Conservation (phyloP, 257 asterid species). For the Solanum chiquidenum region DNA sequence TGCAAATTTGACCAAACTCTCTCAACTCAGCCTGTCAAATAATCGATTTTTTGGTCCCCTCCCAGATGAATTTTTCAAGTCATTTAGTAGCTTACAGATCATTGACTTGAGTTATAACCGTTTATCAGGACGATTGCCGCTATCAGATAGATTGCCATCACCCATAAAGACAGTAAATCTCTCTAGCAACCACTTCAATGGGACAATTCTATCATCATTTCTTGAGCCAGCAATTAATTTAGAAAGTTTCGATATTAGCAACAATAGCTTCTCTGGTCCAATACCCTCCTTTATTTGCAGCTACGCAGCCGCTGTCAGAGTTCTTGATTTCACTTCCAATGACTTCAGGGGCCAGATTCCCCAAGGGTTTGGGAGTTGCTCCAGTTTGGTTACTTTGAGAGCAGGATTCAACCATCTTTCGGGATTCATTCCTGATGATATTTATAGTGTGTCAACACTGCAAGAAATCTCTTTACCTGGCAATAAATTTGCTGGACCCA, state of each 20-base stretch:
- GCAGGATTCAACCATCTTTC: constrained; percentile 64
- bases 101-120: constrained; percentile 75
- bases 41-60: constrained; percentile 54
- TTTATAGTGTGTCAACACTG: constrained; percentile 34
- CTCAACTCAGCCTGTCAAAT: constrained; percentile 44
- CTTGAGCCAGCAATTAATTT: constrained; percentile 31
- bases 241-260: constrained; percentile 55
- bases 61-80: constrained; percentile 42
- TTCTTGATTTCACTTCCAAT: constrained; percentile 66
- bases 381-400: constrained; percentile 35
- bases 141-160: constrained; percentile 29
- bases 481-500: constrained; percentile 51
- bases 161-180: constrained; percentile 31
- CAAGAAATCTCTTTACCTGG: constrained; percentile 62
- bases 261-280: constrained; percentile 63
- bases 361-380: constrained; percentile 43
- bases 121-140: constrained; percentile 29
- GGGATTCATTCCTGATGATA: constrained; percentile 52
- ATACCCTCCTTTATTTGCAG: constrained; percentile 50
- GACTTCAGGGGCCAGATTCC: constrained; percentile 49
- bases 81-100: constrained; percentile 22
- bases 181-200: constrained; percentile 66
- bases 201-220: constrained; percentile 34
- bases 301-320: constrained; percentile 25
- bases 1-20: constrained; percentile 43